Evolutionary conservation across 805 yeast genomes (phyloP), one percentile per base, ranked within the genome.

Genomic region (Metahyphopichia silvanorum): DNA sequence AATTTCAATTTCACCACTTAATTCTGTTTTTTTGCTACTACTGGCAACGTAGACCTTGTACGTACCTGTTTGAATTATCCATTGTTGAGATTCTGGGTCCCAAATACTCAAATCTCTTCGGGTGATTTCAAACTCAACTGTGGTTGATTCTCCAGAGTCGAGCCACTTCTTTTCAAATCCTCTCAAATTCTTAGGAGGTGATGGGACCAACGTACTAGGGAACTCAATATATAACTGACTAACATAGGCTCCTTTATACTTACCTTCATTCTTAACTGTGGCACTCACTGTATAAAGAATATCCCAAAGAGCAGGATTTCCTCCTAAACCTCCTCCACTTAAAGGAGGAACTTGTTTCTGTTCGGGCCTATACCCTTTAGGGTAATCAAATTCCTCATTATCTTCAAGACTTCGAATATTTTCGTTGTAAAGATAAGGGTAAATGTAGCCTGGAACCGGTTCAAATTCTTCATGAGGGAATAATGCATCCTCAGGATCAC

Each of bases 221-320:
- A 69, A 67, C 37, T 74, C 77, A 35, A 76, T 55, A 47, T 76
- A 77, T 33, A 77, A 49, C 47, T 77, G 80, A 9, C 70, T 69
- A 16, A 72, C 80, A 39, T 60, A 67, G 4, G 67, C 67, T 1
- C 80, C 81, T 12, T 52, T 54, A 19, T 49, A 46, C 6, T 57
- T 54, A 0, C 82, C 82, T 16, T 59, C 64, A 40, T 77, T 76
- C 26, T 60, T 55, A n/a, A 76, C 65, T 14, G 47, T 53, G 2
- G 69, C 77, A 21, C 55, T 53, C 3, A 74, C 74, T 30, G 63
- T 51, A 43, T 72, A 73, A 28, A 73, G 53, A 1, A 57, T 57
- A 27, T 75, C 75, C 81, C 81, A 78, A 23, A 77, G 58, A 0
- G 74, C 79, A 5, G 77, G 77, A 48, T 77, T 76, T 1, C 84